Evolutionary conservation across 75 land plant genomes (phyloP).

Genomic region (Picea glauca): DNA sequence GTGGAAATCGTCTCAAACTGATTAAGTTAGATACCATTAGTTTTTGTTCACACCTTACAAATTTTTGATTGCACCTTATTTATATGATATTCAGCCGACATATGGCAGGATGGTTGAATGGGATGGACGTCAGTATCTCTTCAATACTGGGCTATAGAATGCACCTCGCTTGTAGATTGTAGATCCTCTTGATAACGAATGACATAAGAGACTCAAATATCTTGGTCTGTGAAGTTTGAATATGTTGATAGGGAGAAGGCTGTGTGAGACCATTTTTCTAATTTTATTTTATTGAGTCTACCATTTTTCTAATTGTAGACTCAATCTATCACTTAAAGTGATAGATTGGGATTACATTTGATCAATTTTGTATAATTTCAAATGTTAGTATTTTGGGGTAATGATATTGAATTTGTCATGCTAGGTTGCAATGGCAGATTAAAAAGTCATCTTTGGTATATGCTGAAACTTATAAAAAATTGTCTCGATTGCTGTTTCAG

Average conservation of each 20-base stretch:
- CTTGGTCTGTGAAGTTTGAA: not conserved
- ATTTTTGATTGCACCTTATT: too few species aligned
- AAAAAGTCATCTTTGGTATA: not conserved
- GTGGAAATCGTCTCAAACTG: too few species aligned
- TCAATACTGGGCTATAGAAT: too few species aligned
- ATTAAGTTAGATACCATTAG: too few species aligned
- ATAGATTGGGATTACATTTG: not conserved
- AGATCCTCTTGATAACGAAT: too few species aligned
- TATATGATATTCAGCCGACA: too few species aligned
- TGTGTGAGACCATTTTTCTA: not conserved
- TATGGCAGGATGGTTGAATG: too few species aligned
- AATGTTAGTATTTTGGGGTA: not conserved
- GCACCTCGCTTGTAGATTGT: too few species aligned
- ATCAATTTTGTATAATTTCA: not conserved
- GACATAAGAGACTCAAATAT: not conserved
- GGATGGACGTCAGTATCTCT: too few species aligned
- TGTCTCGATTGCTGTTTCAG: constrained; percentile 20
- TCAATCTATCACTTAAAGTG: not conserved
- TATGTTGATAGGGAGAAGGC: not conserved
- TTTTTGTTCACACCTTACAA: too few species aligned
- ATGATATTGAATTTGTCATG: not conserved
- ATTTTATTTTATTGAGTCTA: too few species aligned
- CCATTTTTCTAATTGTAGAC: not conserved
- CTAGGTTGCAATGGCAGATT: not conserved
- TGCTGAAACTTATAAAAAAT: not conserved